These are phyloP conservation scores for Wickerhamiella sorbophila DNA, from an alignment of 805 yeast genomes.

Conservation along the genomic window DNA sequence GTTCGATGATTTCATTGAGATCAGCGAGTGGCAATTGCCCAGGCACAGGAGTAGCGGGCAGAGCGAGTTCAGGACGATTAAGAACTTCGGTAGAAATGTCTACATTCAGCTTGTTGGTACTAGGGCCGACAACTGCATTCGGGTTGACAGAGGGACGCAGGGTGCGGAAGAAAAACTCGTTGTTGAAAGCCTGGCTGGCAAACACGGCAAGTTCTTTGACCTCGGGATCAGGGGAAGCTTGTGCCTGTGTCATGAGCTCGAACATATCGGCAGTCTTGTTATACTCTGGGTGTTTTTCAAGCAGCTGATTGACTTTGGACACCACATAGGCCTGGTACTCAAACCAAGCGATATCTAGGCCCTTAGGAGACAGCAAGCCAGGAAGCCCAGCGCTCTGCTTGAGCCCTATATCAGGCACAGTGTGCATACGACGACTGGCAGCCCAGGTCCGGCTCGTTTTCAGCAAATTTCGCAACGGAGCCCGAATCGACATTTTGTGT, in stretches of 20 bases:
- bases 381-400: slow-evolving; percentile 34
- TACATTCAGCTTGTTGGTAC: slow-evolving; percentile 16
- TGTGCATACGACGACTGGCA: slow-evolving; percentile 7
- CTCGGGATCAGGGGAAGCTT: slow-evolving; percentile 8
- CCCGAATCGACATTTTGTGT: neutral
- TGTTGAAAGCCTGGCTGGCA: slow-evolving; percentile 77
- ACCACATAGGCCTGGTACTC: slow-evolving; percentile 52
- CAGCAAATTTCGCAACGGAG: neutral
- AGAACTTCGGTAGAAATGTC: slow-evolving; percentile 14
- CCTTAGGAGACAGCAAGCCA: slow-evolving; percentile 50
- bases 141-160: slow-evolving; percentile 18
- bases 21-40: neutral
- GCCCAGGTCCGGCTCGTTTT: neutral
- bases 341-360: slow-evolving; percentile 63
- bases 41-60: slow-evolving; percentile 8
- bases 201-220: slow-evolving; percentile 45
- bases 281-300: slow-evolving; percentile 9
- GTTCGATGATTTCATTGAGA: slow-evolving; percentile 3
- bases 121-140: slow-evolving; percentile 14
- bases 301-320: slow-evolving; percentile 19
- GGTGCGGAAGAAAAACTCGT: slow-evolving; percentile 55
- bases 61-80: slow-evolving; percentile 13
- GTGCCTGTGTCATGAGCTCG: slow-evolving; percentile 8
- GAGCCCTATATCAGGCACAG: slow-evolving; percentile 26
- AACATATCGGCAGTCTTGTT: slow-evolving; percentile 7